These are phyloP conservation scores for Rhizopogon salebrosus DNA, from an alignment of 768 basidiomycete genomes.

Conservation along the genomic window DNA sequence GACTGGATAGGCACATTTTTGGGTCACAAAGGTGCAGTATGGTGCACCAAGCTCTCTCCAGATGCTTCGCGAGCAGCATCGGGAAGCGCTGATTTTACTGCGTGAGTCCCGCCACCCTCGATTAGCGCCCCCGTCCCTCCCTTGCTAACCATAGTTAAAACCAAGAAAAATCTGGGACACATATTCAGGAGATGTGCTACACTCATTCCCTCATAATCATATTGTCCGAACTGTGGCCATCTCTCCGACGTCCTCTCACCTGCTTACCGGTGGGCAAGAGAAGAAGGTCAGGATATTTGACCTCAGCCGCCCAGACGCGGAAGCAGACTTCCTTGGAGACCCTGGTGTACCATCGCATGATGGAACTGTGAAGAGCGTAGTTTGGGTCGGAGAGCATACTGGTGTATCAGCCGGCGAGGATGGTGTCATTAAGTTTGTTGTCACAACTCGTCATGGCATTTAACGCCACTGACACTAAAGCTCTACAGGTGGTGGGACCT, in stretches of 20 bases:
- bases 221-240: constrained; percentile 95
- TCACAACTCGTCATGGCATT: not conserved
- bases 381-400: constrained; percentile 87
- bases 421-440: constrained; percentile 72
- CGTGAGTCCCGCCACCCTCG: constrained; percentile 48
- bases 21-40: constrained; percentile 92
- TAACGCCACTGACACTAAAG: constrained; percentile 8
- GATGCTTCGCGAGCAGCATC: constrained; percentile 87
- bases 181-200: constrained; percentile 77
- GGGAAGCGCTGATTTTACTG: constrained; percentile 95
- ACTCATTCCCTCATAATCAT: constrained; percentile 98
- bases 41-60: constrained; percentile 87
- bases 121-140: not conserved
- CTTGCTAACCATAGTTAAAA: constrained; percentile 3
- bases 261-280: constrained; percentile 92
- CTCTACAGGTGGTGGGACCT: constrained; percentile 91
- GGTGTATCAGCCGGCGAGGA: constrained; percentile 93
- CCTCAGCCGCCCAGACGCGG: constrained; percentile 78
- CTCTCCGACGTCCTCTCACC: constrained; percentile 60
- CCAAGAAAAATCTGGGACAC: constrained; percentile 94
- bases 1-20: constrained; percentile 97
- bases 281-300: constrained; percentile 97
- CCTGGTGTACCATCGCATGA: constrained; percentile 65
- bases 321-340: constrained; percentile 75
- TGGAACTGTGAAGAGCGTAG: constrained; percentile 86